Conservation (phyloP, 345 rosid genomes). For the Brassica juncea region DNA sequence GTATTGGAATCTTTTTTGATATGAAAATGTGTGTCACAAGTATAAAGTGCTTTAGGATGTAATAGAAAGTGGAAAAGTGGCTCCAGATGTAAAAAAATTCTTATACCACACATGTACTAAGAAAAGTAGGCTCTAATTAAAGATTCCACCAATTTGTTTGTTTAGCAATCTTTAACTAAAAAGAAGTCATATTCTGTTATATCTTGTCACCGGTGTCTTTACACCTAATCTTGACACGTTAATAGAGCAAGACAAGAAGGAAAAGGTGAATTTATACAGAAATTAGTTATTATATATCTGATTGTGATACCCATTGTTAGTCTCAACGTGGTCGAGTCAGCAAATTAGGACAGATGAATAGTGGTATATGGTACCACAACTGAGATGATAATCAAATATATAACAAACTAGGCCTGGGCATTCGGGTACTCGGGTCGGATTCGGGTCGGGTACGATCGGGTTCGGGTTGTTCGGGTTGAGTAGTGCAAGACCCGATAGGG, state of each 20-base stretch:
- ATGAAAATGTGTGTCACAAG: too few species aligned
- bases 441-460: too few species aligned
- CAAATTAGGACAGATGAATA: neutral
- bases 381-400: neutral
- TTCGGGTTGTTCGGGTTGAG: too few species aligned
- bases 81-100: too few species aligned
- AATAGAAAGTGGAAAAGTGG: too few species aligned
- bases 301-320: neutral
- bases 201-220: constrained; percentile 9
- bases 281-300: neutral
- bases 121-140: neutral
- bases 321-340: neutral
- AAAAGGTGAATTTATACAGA: neutral
- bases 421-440: too few species aligned
- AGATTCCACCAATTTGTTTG: neutral
- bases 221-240: constrained; percentile 3
- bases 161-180: neutral
- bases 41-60: too few species aligned
- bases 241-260: neutral
- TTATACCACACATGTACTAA: constrained; percentile 4
- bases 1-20: too few species aligned
- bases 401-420: too few species aligned
- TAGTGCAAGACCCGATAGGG: too few species aligned
- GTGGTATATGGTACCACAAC: neutral
- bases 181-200: neutral